Evolutionary conservation across 2,329 filamentous ascomycete species (phyloP).

Genomic region (Nannizziopsis arthrosporioides): DNA sequence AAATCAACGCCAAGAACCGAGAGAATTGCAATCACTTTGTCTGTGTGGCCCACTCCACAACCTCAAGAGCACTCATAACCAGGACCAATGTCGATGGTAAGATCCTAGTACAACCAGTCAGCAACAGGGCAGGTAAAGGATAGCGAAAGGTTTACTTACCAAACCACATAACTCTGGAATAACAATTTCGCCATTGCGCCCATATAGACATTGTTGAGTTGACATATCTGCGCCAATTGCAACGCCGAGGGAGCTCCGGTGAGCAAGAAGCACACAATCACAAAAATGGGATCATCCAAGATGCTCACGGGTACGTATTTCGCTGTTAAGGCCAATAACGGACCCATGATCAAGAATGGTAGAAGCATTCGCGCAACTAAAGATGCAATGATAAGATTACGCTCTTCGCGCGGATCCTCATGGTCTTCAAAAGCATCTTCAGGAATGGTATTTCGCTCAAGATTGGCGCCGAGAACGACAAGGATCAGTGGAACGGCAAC

Average conservation of each 20-base stretch:
- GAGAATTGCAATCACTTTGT: too few relatives aligned
- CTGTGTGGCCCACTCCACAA: constrained; percentile 66
- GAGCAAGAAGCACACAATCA: constrained; percentile 93
- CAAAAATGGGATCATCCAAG: constrained; percentile 92
- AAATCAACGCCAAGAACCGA: too few relatives aligned
- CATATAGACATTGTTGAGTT: constrained; percentile 95
- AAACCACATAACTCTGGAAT: constrained; percentile 94
- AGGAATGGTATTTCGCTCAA: constrained; percentile 80
- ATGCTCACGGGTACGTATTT: constrained; percentile 91
- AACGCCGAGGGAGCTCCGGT: constrained; percentile 86
- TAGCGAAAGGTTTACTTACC: constrained; percentile 43
- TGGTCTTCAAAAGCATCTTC: constrained; percentile 51
- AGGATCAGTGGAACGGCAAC: constrained; percentile 92
- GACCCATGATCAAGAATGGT: constrained; percentile 84
- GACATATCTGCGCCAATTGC: constrained; percentile 94
- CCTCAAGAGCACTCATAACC: constrained; percentile 83
- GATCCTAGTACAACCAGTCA: constrained; percentile 49
- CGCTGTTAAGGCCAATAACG: constrained; percentile 70
- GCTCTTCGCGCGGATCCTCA: constrained; percentile 57
- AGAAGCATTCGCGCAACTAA: constrained; percentile 84
- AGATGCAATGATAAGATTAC: constrained; percentile 71
- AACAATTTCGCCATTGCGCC: constrained; percentile 83
- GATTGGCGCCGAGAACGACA: constrained; percentile 86
- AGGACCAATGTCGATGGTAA: constrained; percentile 82
- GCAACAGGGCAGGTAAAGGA: background rate